Evolutionary conservation across 2,329 filamentous ascomycete genomes (phyloP).

Genomic region (Phaeophleospora eucalypticola): DNA sequence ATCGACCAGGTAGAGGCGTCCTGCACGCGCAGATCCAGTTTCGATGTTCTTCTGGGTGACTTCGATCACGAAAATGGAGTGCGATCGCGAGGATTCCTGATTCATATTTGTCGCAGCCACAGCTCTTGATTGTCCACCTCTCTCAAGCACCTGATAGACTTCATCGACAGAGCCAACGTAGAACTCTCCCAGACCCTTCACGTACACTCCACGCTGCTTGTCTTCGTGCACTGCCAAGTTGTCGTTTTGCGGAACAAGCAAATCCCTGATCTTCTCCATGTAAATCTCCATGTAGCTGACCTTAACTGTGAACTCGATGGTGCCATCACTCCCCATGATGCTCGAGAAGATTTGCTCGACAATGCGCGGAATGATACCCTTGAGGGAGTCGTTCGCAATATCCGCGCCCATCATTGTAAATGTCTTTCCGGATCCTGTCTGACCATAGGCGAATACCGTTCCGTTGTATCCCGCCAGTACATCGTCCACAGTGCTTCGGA

Average conservation of each 20-base stretch:
- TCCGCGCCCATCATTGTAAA: slow-evolving; percentile 98
- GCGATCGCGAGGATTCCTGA: slow-evolving; percentile 93
- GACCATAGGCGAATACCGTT: slow-evolving; percentile 96
- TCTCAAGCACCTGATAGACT: slow-evolving; percentile 93
- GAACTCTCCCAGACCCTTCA: slow-evolving; percentile 89
- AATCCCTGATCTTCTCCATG: slow-evolving; percentile 96
- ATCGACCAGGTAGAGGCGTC: slow-evolving; percentile 95
- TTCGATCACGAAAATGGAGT: slow-evolving; percentile 96
- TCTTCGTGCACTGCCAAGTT: slow-evolving; percentile 98
- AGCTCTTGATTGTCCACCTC: slow-evolving; percentile 83
- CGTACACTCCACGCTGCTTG: slow-evolving; percentile 92
- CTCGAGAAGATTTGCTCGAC: slow-evolving; percentile 96
- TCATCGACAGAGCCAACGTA: slow-evolving; percentile 95
- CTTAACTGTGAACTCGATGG: slow-evolving; percentile 96
- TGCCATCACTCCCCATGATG: slow-evolving; percentile 84
- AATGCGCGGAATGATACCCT: slow-evolving; percentile 94
- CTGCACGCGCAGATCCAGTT: slow-evolving; percentile 91
- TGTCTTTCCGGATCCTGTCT: slow-evolving; percentile 97
- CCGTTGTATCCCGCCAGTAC: slow-evolving; percentile 99
- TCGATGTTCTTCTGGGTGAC: slow-evolving; percentile 97
- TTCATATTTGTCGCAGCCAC: slow-evolving; percentile 99
- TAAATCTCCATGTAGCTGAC: slow-evolving; percentile 99
- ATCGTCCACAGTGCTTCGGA: slow-evolving; percentile 91
- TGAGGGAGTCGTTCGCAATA: slow-evolving; percentile 82
- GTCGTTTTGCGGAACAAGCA: slow-evolving; percentile 88